Conservation (phyloP, 352 stramenopile species). For the Albugo candida region DNA sequence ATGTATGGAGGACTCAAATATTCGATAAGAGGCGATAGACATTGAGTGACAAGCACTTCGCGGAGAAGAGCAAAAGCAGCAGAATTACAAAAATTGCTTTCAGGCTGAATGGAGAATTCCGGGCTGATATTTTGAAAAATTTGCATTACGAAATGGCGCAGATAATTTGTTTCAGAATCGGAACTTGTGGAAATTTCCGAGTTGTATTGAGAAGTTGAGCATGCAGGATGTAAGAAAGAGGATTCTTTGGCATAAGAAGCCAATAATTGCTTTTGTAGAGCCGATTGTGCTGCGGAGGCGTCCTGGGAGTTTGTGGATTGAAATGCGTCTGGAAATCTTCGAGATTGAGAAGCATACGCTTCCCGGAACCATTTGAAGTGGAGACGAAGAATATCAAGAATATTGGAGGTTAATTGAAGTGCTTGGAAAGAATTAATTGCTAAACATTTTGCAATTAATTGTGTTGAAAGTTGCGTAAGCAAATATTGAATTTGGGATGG, state of each 20-base stretch:
- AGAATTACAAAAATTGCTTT: too few relatives aligned
- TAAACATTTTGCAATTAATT: conserved; percentile 27
- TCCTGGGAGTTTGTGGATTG: conserved; percentile 18
- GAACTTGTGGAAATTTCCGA: too few relatives aligned
- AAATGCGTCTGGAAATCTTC: conserved; percentile 38
- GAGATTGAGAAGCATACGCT: conserved; percentile 36
- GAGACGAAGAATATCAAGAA: conserved; percentile 38
- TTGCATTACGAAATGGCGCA: too few relatives aligned
- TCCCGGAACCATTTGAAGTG: conserved; percentile 69
- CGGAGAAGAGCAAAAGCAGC: too few relatives aligned
- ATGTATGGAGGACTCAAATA: too few relatives aligned
- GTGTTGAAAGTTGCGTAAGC: conserved; percentile 33
- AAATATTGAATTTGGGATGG: conserved; percentile 40
- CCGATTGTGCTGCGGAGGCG: conserved; percentile 4
- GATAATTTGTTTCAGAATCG: too few relatives aligned
- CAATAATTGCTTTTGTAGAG: conserved; percentile 33
- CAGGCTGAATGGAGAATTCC: too few relatives aligned
- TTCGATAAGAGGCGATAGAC: too few relatives aligned
- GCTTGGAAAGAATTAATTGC: conserved; percentile 46
- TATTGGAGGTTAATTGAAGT: conserved; percentile 35
- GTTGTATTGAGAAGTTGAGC: background rate
- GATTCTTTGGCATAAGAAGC: conserved; percentile 31
- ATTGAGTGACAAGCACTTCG: too few relatives aligned
- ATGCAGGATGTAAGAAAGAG: conserved; percentile 48
- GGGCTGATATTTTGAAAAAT: too few relatives aligned